phyloP scores from a whole-genome alignment of 192 early-diverging fungal genomes.

The Coemansia sp. region DNA sequence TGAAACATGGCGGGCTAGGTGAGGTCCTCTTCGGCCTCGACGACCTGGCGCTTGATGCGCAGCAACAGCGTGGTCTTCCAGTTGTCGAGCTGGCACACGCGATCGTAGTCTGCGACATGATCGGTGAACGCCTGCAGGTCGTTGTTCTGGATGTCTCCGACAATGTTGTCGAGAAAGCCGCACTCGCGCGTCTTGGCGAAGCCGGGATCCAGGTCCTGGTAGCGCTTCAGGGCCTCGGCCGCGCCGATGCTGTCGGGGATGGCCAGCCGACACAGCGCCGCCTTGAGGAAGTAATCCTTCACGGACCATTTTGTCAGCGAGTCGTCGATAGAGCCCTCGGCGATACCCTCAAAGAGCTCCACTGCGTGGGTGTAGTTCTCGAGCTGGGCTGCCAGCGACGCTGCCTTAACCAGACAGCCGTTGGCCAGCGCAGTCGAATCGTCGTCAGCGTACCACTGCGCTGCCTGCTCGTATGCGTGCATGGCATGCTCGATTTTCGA shows the following conservation, averaged over 20 bases:
- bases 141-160: conserved; percentile 68
- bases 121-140: conserved; percentile 84
- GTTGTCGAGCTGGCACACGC: conserved; percentile 84
- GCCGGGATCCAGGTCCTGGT: conserved; percentile 81
- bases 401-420: conserved; percentile 88
- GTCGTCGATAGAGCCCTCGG: conserved; percentile 77
- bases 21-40: conserved; percentile 58
- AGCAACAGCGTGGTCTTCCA: conserved; percentile 96
- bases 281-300: conserved; percentile 96
- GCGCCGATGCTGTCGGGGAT: conserved; percentile 74
- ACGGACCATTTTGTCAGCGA: conserved; percentile 92
- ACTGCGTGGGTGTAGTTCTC: conserved; percentile 87
- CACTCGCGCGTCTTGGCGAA: conserved; percentile 85
- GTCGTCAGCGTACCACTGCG: conserved; percentile 90
- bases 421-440: conserved; percentile 88
- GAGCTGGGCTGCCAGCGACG: conserved; percentile 81
- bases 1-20: conserved; percentile 30
- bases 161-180: conserved; percentile 65
- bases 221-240: conserved; percentile 71
- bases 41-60: conserved; percentile 79
- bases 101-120: conserved; percentile 77
- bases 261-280: conserved; percentile 85
- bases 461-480: conserved; percentile 84
- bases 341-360: conserved; percentile 85
- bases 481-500: conserved; percentile 74